These are phyloP conservation scores for Dunaliella primolecta DNA, from an alignment of 139 green algal genomes.

Conservation along the genomic window DNA sequence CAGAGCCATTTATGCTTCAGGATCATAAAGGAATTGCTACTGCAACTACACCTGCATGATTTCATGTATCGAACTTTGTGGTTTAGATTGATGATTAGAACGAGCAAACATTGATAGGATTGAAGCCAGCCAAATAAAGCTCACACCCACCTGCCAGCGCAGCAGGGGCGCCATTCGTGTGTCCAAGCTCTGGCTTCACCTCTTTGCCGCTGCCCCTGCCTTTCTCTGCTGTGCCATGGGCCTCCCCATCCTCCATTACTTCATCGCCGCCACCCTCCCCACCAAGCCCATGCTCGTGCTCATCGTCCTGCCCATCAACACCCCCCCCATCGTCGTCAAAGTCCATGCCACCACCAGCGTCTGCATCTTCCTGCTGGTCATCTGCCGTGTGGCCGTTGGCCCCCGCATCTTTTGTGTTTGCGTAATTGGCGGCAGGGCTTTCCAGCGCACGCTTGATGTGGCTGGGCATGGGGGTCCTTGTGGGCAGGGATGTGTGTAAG, in stretches of 20 bases:
- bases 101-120: too few species aligned
- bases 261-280: not conserved
- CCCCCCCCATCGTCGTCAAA: not conserved
- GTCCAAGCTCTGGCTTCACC: too few species aligned
- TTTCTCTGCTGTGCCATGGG: too few species aligned
- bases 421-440: not conserved
- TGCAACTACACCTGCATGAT: too few species aligned
- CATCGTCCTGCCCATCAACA: not conserved
- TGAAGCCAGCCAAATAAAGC: too few species aligned
- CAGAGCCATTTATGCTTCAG: too few species aligned
- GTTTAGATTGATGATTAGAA: too few species aligned
- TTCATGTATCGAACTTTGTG: too few species aligned
- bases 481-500: not conserved
- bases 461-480: not conserved
- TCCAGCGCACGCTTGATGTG: not conserved
- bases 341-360: slow-evolving; percentile 1
- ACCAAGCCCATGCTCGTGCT: not conserved
- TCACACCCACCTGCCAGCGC: not conserved
- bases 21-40: too few species aligned
- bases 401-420: too few species aligned
- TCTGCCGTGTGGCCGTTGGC: not conserved
- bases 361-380: not conserved
- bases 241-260: not conserved
- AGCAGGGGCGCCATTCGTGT: too few species aligned
- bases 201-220: too few species aligned